Evolutionary conservation across 2,329 filamentous ascomycete genomes (phyloP).

Genomic region (Neofusicoccum cordaticola): DNA sequence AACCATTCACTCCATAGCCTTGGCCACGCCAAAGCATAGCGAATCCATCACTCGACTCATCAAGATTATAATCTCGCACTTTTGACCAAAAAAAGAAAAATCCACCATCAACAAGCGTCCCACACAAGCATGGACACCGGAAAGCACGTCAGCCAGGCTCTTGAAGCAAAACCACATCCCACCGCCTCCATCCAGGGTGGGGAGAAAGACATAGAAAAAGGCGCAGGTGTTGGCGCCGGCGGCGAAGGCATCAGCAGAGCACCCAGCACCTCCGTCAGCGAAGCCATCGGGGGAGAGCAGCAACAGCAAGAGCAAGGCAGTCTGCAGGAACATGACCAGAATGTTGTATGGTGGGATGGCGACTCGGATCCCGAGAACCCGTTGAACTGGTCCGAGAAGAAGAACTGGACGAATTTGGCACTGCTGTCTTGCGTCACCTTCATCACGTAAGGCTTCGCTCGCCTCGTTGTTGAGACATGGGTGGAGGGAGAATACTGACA

Average conservation of each 20-base stretch:
- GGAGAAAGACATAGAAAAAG: background rate
- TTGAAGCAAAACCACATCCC: background rate
- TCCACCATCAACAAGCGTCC: background rate
- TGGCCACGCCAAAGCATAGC: no score
- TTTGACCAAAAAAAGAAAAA: no score
- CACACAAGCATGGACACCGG: background rate
- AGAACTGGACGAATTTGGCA: conserved; percentile 37
- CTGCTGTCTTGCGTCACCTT: conserved; percentile 36
- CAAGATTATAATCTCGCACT: no score
- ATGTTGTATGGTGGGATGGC: conserved; percentile 12
- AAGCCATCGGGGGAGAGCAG: background rate
- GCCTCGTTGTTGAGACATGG: background rate
- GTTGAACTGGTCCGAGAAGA: conserved; percentile 35
- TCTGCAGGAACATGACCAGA: background rate
- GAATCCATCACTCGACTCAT: no score
- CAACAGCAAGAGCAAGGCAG: background rate
- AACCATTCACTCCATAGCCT: no score
- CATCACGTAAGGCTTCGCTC: conserved; percentile 29
- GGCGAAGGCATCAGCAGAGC: background rate
- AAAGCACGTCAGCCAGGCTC: background rate
- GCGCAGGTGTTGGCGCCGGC: background rate
- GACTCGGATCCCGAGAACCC: conserved; percentile 37
- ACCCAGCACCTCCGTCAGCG: background rate
- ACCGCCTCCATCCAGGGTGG: background rate
- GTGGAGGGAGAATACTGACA: background rate